Evolutionary conservation across 495 filamentous ascomycete genomes (phyloP).

Genomic region (Neurospora intermedia): DNA sequence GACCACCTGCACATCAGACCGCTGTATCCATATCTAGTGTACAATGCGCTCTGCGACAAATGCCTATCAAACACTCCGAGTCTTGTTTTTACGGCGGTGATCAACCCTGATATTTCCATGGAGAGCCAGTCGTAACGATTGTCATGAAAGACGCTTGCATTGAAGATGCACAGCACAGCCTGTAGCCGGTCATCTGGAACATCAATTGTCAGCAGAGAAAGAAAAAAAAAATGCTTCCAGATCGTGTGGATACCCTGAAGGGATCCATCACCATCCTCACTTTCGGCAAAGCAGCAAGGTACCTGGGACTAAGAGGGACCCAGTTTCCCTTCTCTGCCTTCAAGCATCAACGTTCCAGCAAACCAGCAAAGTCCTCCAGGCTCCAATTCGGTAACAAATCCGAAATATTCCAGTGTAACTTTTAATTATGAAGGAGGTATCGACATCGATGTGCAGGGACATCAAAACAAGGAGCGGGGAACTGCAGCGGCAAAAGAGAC

Average conservation of each 20-base stretch:
- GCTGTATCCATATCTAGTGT: not conserved
- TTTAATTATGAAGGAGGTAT: not conserved
- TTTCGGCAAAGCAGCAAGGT: not conserved
- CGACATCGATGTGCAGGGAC: not conserved
- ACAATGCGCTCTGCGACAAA: not conserved
- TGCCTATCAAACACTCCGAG: not conserved
- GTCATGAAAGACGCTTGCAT: not conserved
- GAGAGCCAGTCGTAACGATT: not conserved
- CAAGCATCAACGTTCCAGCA: not conserved
- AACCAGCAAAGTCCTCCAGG: not conserved
- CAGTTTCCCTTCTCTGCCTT: not conserved
- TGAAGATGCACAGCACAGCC: not conserved
- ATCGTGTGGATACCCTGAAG: not conserved
- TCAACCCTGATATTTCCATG: not conserved
- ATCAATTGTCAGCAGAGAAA: not conserved
- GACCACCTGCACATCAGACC: not conserved
- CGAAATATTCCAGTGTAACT: not conserved
- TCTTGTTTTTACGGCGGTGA: not conserved
- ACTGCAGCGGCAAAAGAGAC: not conserved
- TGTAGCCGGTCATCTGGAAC: not conserved
- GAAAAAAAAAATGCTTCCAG: not conserved
- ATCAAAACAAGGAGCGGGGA: not conserved
- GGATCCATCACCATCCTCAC: not conserved
- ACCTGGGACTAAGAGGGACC: not conserved
- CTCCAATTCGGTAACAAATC: not conserved